These are phyloP conservation scores for Phytophthora sp. DNA, from an alignment of 352 stramenopile species.

Conservation along the genomic window DNA sequence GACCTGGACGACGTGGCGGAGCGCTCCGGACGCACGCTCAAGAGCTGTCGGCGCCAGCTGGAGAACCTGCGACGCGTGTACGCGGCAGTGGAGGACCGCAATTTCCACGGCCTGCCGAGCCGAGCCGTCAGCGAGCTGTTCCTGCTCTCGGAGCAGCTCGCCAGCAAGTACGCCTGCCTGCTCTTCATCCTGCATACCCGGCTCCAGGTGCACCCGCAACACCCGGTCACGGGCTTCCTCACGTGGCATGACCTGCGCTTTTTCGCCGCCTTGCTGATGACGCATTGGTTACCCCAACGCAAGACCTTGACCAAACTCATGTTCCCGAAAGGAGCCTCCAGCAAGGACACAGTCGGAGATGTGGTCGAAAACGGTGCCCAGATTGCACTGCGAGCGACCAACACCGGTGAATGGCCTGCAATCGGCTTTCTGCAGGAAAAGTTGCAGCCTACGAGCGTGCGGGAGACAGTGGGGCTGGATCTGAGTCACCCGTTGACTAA, in stretches of 20 bases:
- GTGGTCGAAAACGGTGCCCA: slow-evolving; percentile 60
- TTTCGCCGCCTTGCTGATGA: slow-evolving; percentile 74
- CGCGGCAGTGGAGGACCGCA: slow-evolving; percentile 73
- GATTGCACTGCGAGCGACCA: slow-evolving; percentile 40
- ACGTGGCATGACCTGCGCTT: slow-evolving; percentile 76
- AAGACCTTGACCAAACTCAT: slow-evolving; percentile 43
- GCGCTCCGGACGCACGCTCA: slow-evolving; percentile 62
- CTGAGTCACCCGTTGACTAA: slow-evolving; percentile 68
- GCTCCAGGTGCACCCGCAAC: slow-evolving; percentile 76
- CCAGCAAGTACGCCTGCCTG: slow-evolving; percentile 80
- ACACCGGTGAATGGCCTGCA: slow-evolving; percentile 51
- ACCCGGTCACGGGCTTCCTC: slow-evolving; percentile 61
- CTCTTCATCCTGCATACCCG: slow-evolving; percentile 81
- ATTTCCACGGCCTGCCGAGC: slow-evolving; percentile 70
- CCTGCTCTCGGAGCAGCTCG: slow-evolving; percentile 73
- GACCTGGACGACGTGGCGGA: slow-evolving; percentile 88
- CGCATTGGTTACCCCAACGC: slow-evolving; percentile 76
- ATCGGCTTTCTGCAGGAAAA: slow-evolving; percentile 61
- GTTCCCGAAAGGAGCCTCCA: slow-evolving; percentile 5
- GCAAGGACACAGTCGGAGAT: slow-evolving; percentile 6
- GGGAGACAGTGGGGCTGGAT: slow-evolving; percentile 65
- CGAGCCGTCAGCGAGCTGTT: slow-evolving; percentile 62
- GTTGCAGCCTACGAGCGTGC: slow-evolving; percentile 56
- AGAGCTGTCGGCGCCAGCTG: slow-evolving; percentile 79
- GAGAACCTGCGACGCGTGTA: slow-evolving; percentile 85